Evolutionary conservation across 169 alveolate genomes (phyloP), one percentile per base, ranked within the genome.

Genomic region (Cyclospora cayetanensis): DNA sequence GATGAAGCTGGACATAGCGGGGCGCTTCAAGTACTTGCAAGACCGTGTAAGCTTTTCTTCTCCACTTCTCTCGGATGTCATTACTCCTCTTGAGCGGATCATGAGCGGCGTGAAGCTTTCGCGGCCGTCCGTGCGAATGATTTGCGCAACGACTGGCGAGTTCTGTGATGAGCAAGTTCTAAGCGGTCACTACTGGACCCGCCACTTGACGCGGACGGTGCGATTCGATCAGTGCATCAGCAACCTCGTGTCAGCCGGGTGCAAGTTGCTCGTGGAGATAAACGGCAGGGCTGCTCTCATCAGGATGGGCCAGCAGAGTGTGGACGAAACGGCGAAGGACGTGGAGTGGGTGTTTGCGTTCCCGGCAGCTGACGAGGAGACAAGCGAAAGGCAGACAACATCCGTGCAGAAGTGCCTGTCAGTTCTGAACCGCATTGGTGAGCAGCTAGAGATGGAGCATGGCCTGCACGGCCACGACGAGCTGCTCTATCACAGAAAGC

Each of bases 131-230:
- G 46, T 94, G 22, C 94, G 95, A 41, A 52, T 94, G 80, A 92
- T 95, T 52, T 79, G 94, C 76, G 94, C 95, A 31, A 83, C 90
- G 11, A 93, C 96, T 31, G 97, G 97, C 0, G 93, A 90, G 34
- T 90, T 88, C 77, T 82, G 68, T 22, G 95, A 92, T 53, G 74
- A 86, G 20, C 91, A 89, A 41, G 91, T 79, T 31, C 66, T 86
- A 22, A 35, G 66, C 53, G 91, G 83, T 22, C 89, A 68, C 63
- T 93, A 52, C 76, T 93, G 95, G 95, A 65, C 95, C 65, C 41
- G 90, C 31, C 92, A 89, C 41, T 41, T 89, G 41, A 50, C 80
- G 27, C 76, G 86, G 39, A 79, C 95, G 4, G 90, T 85, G 52
- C 89, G 86, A 29, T 46, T 93, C 42, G 84, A 68, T 41, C 91